Base-by-base conservation (phyloP, 768 basidiomycete genomes). In the Boletus sp. region DNA sequence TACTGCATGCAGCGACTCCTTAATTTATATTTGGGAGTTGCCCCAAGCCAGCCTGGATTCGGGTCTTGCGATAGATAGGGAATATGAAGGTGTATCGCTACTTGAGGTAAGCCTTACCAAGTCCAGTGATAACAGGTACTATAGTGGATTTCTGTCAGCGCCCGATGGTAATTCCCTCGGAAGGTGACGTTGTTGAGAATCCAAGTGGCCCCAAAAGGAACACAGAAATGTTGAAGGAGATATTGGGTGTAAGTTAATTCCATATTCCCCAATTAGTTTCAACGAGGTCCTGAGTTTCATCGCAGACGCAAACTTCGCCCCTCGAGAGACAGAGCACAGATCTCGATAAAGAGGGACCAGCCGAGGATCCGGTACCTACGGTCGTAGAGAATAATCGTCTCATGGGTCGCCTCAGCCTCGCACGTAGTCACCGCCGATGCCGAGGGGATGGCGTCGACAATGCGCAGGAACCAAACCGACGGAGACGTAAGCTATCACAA, bases 21-120 rank as follows among this genome's bases (percentile, higher is more conserved):
- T 47, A 14, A 34, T 72, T 39, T 68, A 70, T 46, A 41, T 70
- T 19, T 70, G 71, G 69, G 71, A 70, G 47, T 13, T 61, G 25
- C 66, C 66, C 10, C 64, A 66, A 46, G 52, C 66, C 19, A 66
- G 64, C 54, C 41, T 67, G 59, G 66, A 67, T 47, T 69, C 67
- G 47, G 66, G 66, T 44, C 57, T 69, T 9, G 66, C 41, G 53
- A 68, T 67, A 30, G 65, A 68, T 34, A 56, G 43, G 47, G 60
- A 50, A 29, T 50, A 13, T 40, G 65, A 67, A 34, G 64, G 61
- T 32, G 52, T 44, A 50, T 66, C 64, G 33, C 42, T 67, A 5
- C 66, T 67, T 21, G 58, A 67, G 61, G 66, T 66, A 38, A 53
- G 67, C 30, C 54, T 53, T 47, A 39, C 54, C 50, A 4, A 30